Evolutionary conservation across 164 flowering plant species (phyloP).

Genomic region (Akebia trifoliata): DNA sequence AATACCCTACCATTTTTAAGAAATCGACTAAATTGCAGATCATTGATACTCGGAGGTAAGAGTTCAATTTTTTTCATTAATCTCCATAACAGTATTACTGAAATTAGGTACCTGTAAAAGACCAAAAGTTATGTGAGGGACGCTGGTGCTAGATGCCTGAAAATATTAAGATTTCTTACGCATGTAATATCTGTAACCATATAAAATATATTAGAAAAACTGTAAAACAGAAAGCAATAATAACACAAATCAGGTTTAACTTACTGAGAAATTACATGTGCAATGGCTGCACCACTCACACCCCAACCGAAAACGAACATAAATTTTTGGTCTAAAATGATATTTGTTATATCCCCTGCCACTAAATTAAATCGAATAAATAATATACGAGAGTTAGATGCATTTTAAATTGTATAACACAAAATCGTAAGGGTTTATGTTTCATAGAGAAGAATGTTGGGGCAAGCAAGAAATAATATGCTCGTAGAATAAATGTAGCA

Average conservation of each 20-base stretch:
- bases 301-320: slow-evolving; percentile 60
- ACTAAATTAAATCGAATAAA: slow-evolving; percentile 34
- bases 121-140: neutral
- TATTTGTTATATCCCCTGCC: slow-evolving; percentile 64
- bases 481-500: too few species aligned
- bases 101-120: slow-evolving; percentile 65
- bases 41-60: slow-evolving; percentile 64
- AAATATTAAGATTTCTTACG: neutral
- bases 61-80: slow-evolving; percentile 58
- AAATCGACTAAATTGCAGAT: slow-evolving; percentile 66
- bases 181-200: neutral
- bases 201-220: neutral
- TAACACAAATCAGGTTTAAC: slow-evolving; percentile 15
- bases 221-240: neutral
- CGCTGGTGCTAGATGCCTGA: neutral
- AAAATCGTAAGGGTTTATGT: too few species aligned
- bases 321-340: slow-evolving; percentile 75
- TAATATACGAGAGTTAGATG: slow-evolving; percentile 4
- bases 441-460: too few species aligned
- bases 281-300: slow-evolving; percentile 93
- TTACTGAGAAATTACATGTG: slow-evolving; percentile 97
- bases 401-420: too few species aligned
- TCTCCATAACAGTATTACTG: slow-evolving; percentile 47
- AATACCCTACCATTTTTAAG: slow-evolving; percentile 66
- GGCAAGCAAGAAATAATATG: too few species aligned